Base-by-base conservation (phyloP, 768 basidiomycete species). In the Fomitopsis serialis region DNA sequence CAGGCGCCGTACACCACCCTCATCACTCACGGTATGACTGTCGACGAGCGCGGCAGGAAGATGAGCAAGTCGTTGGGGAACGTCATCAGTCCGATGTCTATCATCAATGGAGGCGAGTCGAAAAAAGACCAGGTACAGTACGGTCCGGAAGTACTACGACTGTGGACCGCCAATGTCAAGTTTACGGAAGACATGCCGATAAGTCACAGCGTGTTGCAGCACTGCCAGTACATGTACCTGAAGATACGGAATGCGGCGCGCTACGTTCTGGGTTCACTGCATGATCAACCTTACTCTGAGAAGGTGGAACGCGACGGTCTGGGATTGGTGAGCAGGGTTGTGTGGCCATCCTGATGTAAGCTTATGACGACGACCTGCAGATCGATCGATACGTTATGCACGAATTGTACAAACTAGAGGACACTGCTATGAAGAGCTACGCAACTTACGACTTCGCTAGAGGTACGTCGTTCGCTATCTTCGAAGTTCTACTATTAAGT, bases 11-110 rank as follows among this genome's bases (percentile, higher is more conserved):
- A 93, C 65, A 76, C 76, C 36, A 75, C 83, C 4, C 70, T 99
- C 54, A 86, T 99, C 58, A 98, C 96, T 1, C 96, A 99, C 66
- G 97, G 96, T 0, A 96, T 99, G 84, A 91, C 97, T 3, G 79
- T 98, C 5, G 97, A 98, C 61, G 83, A 92, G 64, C 70, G 78
- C 12, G 94, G 93, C 2, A 84, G 85, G 72, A 93, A 92, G 72
- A 99, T 99, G 96, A 98, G 95, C 80, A 99, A 99, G 74, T 93
- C 90, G 1, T 67, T 90, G 9, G 96, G 96, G 0, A 99, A 99
- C 62, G 84, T 97, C 23, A 68, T 95, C 46, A 91, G 86, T 61
- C 96, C 96, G 0, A 72, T 89, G 74, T 81, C 80, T 0, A 75
- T 98, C 53, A 81, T 97, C 24, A 66, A 84, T 53, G 96, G 93